Evolutionary conservation across 352 stramenopile species (phyloP), one percentile per base, ranked within the genome.

Genomic region (Globisporangium cylindrosporum): DNA sequence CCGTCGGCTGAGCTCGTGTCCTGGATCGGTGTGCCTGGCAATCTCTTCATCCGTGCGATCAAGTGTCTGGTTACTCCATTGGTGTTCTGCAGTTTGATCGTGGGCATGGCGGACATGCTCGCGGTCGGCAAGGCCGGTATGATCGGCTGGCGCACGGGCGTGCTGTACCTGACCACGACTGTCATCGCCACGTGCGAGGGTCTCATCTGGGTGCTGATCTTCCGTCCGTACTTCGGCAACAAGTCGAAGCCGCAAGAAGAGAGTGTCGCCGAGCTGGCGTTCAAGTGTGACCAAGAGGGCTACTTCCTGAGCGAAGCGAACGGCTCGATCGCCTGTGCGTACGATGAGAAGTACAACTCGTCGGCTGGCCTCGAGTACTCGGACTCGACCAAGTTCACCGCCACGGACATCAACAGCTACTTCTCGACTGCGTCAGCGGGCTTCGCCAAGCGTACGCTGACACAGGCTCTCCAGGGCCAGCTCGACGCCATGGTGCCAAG

Each of bases 21-120:
- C 2, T 86, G 79, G 79, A 71, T 86, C 56, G 73, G 64, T 51
- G 70, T 73, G 15, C 71, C 72, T 9, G 79, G 79, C 53, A 64
- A 64, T 1, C 78, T 88, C 54, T 88, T 88, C 67, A 75, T 88
- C 49, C 75, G 75, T 58, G 79, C 78, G 4, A 60, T 88, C 53
- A 74, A 79, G 54, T 88, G 79, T 25, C 70, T 69, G 25, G 72
- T 86, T 34, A 70, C 72, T 10, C 75, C 76, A 15, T 51, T 85
- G n/a, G 75, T 87, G n/a, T 85, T 87, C 66, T 77, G 67, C 20
- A 78, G 72, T 6, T 60, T 86, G n/a, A 71, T 81, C 48, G 75
- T 80, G 60, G 75, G 68, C 22, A 76, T 84, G 63, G 70, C 70
- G 12, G 78, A 84, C 27, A 32, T 32, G 27, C 27, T 32, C 27